Percentiles rank a stretch among this genome's conserved stretches.
phyloP scores from a whole-genome alignment of 129 eudicot genomes.

The Oenanthe sinensis region DNA sequence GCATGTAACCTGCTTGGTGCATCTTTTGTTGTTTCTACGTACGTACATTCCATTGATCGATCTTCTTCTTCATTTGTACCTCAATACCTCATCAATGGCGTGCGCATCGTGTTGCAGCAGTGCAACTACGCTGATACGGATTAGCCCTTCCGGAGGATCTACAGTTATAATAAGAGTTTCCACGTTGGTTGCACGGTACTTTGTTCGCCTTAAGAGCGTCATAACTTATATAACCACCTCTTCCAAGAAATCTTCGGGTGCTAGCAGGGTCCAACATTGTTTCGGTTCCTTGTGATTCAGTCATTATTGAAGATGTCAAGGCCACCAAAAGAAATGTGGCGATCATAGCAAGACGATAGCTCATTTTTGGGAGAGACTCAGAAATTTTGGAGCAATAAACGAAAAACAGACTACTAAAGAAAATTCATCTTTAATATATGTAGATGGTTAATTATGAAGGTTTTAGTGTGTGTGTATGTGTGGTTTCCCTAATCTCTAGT shows the following conservation, averaged over 20 bases:
- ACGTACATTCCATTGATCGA: neutral
- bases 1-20: neutral
- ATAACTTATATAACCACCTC: neutral
- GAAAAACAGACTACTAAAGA: neutral
- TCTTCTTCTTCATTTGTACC: neutral
- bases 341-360: neutral
- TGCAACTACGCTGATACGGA: conserved; percentile 2
- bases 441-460: neutral
- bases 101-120: neutral
- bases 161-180: conserved; percentile 3
- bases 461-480: neutral
- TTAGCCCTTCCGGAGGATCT: neutral
- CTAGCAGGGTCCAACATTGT: neutral
- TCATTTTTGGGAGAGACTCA: neutral
- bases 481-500: neutral
- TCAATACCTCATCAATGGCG: neutral
- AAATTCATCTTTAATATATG: neutral
- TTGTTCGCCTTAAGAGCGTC: neutral
- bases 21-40: neutral
- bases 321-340: neutral
- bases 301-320: neutral
- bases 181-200: neutral
- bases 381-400: neutral
- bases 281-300: neutral
- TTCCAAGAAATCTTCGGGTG: neutral